Base-by-base conservation (phyloP, 1,139 yeast species). In the Hyphopichia fennica region DNA sequence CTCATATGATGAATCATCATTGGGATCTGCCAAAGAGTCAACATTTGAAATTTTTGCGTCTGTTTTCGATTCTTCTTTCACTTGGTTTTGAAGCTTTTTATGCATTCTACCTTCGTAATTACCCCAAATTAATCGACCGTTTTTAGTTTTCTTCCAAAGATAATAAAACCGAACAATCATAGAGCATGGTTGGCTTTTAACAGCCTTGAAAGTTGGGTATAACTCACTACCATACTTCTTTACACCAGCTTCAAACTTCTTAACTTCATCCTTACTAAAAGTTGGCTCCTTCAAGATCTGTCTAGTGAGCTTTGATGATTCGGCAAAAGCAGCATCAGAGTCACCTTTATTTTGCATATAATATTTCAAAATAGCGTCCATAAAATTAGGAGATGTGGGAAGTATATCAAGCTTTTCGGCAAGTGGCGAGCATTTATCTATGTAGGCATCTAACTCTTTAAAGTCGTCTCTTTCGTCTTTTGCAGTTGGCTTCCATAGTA, bases 131-230 rank as follows among this genome's bases (percentile, higher is more conserved):
- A 65, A 57, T 48, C 77, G 80, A 0, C 98, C 98, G 42, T 74
- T 74, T 25, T 77, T 69, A 0, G 96, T 84, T 60, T 91, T 91
- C 62, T 91, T 91, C 98, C 98, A 91, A 40, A 87, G 67, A 55
- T 91, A 91, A 56, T 88, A 91, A 57, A 77, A 91, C 41, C 96
- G 65, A 1, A 91, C 97, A 48, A 90, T 75, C 82, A 84, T 87
- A 0, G 91, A 77, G 41, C 82, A 69, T 0, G 88, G 71, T 51
- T 87, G 95, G 0, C 90, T 75, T 34, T 76, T 76, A 5, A 91
- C 95, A 47, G 75, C 77, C 54, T 82, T 78, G 50, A 63, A 79
- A 0, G 88, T 95, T 2, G 87, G 89, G 54, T 81, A 82, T 18
- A 91, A 63, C 56, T 91, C 96, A 57, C 89, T 83, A 7, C 97